These are phyloP conservation scores for Agrocybe chaxingu DNA, from an alignment of 768 basidiomycete genomes.

Conservation along the genomic window DNA sequence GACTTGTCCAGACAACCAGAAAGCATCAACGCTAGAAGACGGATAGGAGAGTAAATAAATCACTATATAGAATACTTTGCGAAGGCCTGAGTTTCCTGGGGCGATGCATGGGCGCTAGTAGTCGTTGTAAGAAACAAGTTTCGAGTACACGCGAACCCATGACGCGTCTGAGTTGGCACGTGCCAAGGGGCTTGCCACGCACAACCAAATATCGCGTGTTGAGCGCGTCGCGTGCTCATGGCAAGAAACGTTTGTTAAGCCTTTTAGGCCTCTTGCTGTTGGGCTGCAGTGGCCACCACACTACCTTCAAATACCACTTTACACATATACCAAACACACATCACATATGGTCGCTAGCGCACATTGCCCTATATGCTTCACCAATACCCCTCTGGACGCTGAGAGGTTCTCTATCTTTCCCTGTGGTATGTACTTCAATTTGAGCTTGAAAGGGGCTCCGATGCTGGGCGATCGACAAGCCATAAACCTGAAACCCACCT, in stretches of 20 bases:
- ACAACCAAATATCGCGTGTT: conserved; percentile 19
- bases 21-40: no score
- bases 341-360: conserved; percentile 14
- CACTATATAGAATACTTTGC: no score
- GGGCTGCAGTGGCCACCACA: conserved; percentile 2
- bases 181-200: conserved; percentile 1
- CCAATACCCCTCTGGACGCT: conserved; percentile 17
- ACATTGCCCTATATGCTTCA: conserved; percentile 26
- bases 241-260: conserved; percentile 6
- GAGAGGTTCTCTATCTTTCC: conserved; percentile 27
- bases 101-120: no score
- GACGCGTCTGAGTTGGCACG: no score
- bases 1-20: no score
- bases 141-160: no score
- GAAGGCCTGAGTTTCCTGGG: no score
- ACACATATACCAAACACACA: not conserved
- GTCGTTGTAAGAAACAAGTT: no score
- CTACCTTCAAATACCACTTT: not conserved
- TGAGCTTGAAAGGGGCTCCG: not conserved
- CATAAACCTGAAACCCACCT: not conserved
- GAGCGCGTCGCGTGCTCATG: conserved; percentile 19
- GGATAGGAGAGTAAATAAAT: no score
- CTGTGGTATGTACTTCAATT: conserved; percentile 27
- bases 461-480: not conserved
- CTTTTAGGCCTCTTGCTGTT: conserved; percentile 12